Percentiles rank a stretch among this genome's conserved stretches.
Conservation (phyloP, 345 rosid species). For the Hibiscus trionum region DNA sequence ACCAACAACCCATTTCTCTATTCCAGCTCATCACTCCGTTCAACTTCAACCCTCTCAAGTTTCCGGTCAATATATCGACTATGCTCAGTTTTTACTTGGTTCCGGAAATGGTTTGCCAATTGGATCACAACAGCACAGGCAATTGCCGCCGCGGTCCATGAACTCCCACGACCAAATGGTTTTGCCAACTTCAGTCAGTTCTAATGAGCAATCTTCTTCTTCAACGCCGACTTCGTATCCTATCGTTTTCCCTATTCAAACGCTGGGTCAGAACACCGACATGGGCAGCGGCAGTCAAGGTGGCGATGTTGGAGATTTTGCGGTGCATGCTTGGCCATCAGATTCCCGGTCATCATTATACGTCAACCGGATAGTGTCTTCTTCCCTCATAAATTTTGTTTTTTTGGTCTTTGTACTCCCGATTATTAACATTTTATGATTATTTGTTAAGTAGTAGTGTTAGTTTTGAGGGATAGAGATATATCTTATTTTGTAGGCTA, state of each 20-base stretch:
- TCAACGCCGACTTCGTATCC: slow-evolving; percentile 15
- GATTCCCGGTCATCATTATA: neutral
- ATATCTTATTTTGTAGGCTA: too few relatives aligned
- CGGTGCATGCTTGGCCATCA: slow-evolving; percentile 10
- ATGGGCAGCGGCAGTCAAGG: slow-evolving; percentile 2
- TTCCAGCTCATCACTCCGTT: slow-evolving; percentile 12
- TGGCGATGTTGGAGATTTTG: slow-evolving; percentile 6
- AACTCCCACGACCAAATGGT: slow-evolving; percentile 33
- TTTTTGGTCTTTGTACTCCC: neutral
- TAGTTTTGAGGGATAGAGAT: too few relatives aligned
- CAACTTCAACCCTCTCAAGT: slow-evolving; percentile 13
- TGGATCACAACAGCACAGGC: slow-evolving; percentile 10
- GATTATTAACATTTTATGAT: too few relatives aligned
- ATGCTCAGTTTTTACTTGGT: slow-evolving; percentile 13
- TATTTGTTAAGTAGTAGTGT: too few relatives aligned
- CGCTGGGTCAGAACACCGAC: slow-evolving; percentile 13
- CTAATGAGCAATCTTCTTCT: slow-evolving; percentile 23
- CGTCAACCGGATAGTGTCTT: neutral
- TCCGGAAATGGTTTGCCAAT: slow-evolving; percentile 8
- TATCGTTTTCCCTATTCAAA: slow-evolving; percentile 7
- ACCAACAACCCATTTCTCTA: slow-evolving; percentile 18
- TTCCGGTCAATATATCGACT: neutral
- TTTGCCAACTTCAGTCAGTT: slow-evolving; percentile 24
- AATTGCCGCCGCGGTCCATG: slow-evolving; percentile 15
- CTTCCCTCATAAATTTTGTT: neutral